Evolutionary conservation across 2,329 filamentous ascomycete species (phyloP), one percentile per base, ranked within the genome.

Genomic region (Hypoxylon sp.): DNA sequence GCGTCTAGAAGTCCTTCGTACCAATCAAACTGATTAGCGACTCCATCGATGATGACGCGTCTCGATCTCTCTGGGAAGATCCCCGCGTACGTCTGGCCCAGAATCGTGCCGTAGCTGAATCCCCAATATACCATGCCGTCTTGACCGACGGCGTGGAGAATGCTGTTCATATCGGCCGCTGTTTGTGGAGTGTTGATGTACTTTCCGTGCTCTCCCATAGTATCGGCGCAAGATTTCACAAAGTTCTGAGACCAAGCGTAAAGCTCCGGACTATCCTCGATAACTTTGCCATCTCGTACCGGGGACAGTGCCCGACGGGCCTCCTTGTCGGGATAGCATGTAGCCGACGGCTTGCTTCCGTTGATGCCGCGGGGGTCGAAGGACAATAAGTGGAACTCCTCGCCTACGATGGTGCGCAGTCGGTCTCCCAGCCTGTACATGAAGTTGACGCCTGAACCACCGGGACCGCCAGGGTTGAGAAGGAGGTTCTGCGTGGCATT

Each of bases 161-260:
- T 83, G 11, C 73, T 78, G 64, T 83, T 82, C 81, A 84, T 84
- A 61, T 85, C 82, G 30, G 82, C 80, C 8, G 81, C 82, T 0
- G 80, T 81, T 68, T 84, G 81, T 0, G 81, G 81, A 0, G 82
- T 84, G 58, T 84, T 83, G 60, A 83, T 72, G 62, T 83, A 82
- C 6, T 65, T 66, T 2, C 77, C 79, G 62, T 82, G 71, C 49
- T 81, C 79, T 0, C 80, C 81, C 76, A 79, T 80, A 1, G 72
- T 81, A 10, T 84, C 81, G 4, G 68, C 62, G 49, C 82, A 84
- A 0, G 79, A 77, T 10, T 71, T 73, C 3, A 75, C 81, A 50
- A 74, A 78, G 58, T 80, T 82, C 19, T 75, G 68, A 1, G 80
- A 72, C 78, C 78, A 81, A 0, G 79, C 77, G 44, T 75, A 83